Base-by-base conservation (phyloP, 1,284 basidiomycete species). In the Puccinia novopanici region DNA sequence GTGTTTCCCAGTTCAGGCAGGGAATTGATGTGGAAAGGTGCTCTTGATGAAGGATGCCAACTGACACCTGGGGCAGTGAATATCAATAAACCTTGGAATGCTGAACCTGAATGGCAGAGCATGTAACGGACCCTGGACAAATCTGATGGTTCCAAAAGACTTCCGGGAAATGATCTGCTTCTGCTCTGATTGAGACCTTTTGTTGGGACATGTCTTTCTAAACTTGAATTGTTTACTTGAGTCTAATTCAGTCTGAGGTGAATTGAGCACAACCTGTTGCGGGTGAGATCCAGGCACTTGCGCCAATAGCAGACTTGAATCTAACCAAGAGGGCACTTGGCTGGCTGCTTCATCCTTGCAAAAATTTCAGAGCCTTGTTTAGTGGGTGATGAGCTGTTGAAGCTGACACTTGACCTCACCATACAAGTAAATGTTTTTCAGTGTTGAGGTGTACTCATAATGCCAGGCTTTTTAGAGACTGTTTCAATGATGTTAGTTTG, bases 21-120 rank as follows among this genome's bases (percentile, higher is more conserved):
- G 0, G 48, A 55, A 37, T 67, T 65, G 55, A 78, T 45, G n/a
- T 68, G 67, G 22, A 78, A 78, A 42, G 76, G 67, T 68, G 76
- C 67, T 54, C 76, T 45, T 22, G 67, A 42, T 45, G 67, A 78
- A 55, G 55, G 52, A 37, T 73, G 52, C 37, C 50, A 52, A 50
- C 27, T 50, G 45, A 52, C 4, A 30, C 50, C 45, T 48, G 67
- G 19, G 65, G 65, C 8, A 45, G 22, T 12, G 67, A 70, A 30
- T 50, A 52, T 45, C 27, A 45, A 50, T 48, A 30, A 19, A 3
- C 27, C 27, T 52, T 45, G 27, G 12, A 8, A 52, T 30, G 0
- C 24, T 70, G 48, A 70, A 24, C 48, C 67, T 70, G 67, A 37
- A 70, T 67, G 15, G n/a, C 27, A 63, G 42, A n/a, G n/a, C n/a